These are phyloP conservation scores for Skeletonema marinoi DNA, from an alignment of 108 stramenopile species.

Conservation along the genomic window DNA sequence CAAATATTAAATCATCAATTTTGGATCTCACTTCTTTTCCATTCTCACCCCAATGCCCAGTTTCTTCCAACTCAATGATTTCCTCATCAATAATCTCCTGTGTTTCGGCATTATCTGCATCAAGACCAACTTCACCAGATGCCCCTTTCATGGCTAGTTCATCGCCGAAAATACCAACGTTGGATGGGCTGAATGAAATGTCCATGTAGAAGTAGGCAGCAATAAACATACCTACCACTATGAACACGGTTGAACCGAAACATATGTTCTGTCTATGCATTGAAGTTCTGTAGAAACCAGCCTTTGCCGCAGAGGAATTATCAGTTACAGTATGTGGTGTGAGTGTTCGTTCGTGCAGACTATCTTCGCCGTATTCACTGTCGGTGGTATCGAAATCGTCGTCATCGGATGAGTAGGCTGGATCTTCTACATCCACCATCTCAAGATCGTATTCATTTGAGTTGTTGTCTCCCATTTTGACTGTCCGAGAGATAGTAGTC, in stretches of 20 bases:
- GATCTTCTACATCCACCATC: neutral
- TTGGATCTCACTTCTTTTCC: constrained; percentile 7
- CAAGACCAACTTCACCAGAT: constrained; percentile 52
- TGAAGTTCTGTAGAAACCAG: constrained; percentile 15
- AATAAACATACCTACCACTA: constrained; percentile 27
- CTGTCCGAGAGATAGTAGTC: neutral
- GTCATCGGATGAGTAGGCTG: constrained; percentile 4
- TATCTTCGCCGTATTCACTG: constrained; percentile 19
- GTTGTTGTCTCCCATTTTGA: neutral
- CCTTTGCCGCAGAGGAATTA: constrained; percentile 1
- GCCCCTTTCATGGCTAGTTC: constrained; percentile 32
- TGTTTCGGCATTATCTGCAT: constrained; percentile 49
- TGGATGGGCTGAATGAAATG: constrained; percentile 34
- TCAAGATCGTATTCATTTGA: neutral
- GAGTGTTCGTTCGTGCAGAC: constrained; percentile 1
- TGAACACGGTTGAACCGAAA: constrained; percentile 33
- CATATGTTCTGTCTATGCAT: constrained; percentile 50
- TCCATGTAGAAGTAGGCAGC: constrained; percentile 43
- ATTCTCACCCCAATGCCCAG: constrained; percentile 36
- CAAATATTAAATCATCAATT: constrained; percentile 9
- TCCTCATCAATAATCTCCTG: constrained; percentile 45
- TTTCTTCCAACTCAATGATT: constrained; percentile 27
- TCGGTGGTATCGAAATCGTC: constrained; percentile 2
- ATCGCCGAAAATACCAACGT: constrained; percentile 45
- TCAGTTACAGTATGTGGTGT: neutral